Evolutionary conservation across 306 rosid species (phyloP).

Genomic region (Corylus heterophylla): DNA sequence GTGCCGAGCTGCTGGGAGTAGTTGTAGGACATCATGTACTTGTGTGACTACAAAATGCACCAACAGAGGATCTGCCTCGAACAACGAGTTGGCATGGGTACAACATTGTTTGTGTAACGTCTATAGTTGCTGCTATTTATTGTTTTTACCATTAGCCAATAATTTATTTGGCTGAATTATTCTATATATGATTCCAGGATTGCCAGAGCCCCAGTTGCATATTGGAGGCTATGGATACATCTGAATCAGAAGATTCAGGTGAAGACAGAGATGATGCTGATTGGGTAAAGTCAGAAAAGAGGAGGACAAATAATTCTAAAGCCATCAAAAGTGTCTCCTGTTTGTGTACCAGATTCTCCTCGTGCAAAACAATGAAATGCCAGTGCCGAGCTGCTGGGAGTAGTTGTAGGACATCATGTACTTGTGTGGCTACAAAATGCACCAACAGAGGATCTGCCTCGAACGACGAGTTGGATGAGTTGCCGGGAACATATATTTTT

Average conservation of each 20-base stretch:
- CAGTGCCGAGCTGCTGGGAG: conserved; percentile 53
- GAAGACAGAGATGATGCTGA: conserved; percentile 42
- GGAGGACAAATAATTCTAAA: no score
- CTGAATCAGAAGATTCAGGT: conserved; percentile 56
- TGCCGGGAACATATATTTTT: conserved; percentile 19
- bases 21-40: conserved; percentile 64
- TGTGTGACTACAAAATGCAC: conserved; percentile 59
- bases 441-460: conserved; percentile 44
- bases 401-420: conserved; percentile 60
- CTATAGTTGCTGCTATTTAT: background rate
- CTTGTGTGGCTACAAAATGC: conserved; percentile 61
- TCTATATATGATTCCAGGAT: conserved; percentile 47
- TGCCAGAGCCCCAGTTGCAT: conserved; percentile 43
- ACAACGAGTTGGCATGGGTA: conserved; percentile 17
- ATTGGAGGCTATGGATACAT: conserved; percentile 77
- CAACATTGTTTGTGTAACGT: background rate
- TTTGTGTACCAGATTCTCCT: conserved; percentile 61
- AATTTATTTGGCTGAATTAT: background rate
- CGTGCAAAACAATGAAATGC: conserved; percentile 77
- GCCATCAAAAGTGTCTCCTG: conserved; percentile 40
- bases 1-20: conserved; percentile 51
- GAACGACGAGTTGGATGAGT: conserved; percentile 28
- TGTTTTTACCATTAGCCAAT: background rate
- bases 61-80: conserved; percentile 42
- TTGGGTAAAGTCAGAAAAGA: conserved; percentile 23